Evolutionary conservation across 345 rosid species (phyloP).

Genomic region (Corymbia maculata): DNA sequence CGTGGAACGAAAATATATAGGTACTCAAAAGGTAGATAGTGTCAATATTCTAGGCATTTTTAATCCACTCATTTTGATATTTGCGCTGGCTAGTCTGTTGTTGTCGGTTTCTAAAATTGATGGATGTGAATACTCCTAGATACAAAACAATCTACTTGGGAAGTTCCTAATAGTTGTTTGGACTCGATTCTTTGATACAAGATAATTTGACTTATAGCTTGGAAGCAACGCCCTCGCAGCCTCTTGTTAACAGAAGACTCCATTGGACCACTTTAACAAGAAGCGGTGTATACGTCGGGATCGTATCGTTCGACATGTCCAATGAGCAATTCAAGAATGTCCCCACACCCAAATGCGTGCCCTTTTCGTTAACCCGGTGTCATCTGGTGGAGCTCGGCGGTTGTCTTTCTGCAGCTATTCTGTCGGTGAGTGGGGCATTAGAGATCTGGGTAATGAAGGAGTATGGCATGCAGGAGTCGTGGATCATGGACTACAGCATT

Average conservation of each 20-base stretch:
- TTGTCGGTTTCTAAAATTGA: too few species aligned
- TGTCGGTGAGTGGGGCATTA: neutral
- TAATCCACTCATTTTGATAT: too few species aligned
- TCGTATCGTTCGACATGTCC: constrained; percentile 11
- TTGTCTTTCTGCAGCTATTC: constrained; percentile 3
- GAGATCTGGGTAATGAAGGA: constrained; percentile 17
- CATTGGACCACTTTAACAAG: constrained; percentile 4
- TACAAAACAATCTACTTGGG: too few species aligned
- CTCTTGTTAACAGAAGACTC: constrained; percentile 14
- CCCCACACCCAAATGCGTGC: neutral
- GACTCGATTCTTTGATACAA: neutral
- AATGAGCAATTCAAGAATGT: constrained; percentile 11
- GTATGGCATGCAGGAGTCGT: constrained; percentile 10
- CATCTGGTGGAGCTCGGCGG: neutral
- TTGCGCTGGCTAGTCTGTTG: too few species aligned
- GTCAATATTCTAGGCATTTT: too few species aligned
- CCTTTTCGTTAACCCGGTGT: neutral
- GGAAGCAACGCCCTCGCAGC: neutral
- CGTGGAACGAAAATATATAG: neutral
- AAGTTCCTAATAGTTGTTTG: too few species aligned
- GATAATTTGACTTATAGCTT: neutral
- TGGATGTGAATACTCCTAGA: too few species aligned
- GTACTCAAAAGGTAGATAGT: too few species aligned
- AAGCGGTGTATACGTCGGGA: neutral
- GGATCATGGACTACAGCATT: constrained; percentile 7